Evolutionary conservation across 1,139 yeast genomes (phyloP), one percentile per base, ranked within the genome.

Genomic region (Scheffersomyces illinoinensis): DNA sequence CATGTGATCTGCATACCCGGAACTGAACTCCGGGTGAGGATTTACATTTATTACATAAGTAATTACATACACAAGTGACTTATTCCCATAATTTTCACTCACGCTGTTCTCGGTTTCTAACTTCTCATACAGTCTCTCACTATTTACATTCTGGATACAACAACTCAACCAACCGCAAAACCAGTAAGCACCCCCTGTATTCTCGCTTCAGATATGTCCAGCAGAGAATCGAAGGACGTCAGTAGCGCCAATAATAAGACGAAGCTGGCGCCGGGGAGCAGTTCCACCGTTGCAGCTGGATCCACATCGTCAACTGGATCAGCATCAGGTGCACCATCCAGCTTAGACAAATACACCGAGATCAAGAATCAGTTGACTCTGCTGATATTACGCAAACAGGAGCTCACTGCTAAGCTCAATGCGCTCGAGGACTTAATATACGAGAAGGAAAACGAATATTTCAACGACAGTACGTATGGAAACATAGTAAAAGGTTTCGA

Each of bases 401-500:
- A 81, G 54, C 76, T 91, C 43, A 93, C 90, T 62, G 83, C 85
- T 52, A 85, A 85, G 64, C 79, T 91, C 57, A 83, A 83, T 50
- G 74, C 75, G 54, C 70, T 92, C 18, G 98, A 93, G 68, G 97
- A 92, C 62, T 84, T 85, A 58, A 89, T 95, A n/a, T 93, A 87
- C 75, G 89, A 87, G 59, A 86, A 86, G 63, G 98, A 95, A 72
- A 87, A 90, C 6, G 85, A 85, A 43, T 93, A 95, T 70, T 85
- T 95, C 58, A 85, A 88, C 56, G 93, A 90, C 59, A 73, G 81
- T 65, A 76, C 82, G 10, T 85, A 86, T 59, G 97, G 97, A 0
- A 92, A 92, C 70, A 89, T 95, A 47, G 90, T 93, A 47, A 89
- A 89, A 64, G 98, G 98, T 0, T 93, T 93, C 69, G 98, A 93